phyloP scores from a whole-genome alignment of 176 grass and related monocot species.

The bread wheat (Triticum aestivum) region DNA sequence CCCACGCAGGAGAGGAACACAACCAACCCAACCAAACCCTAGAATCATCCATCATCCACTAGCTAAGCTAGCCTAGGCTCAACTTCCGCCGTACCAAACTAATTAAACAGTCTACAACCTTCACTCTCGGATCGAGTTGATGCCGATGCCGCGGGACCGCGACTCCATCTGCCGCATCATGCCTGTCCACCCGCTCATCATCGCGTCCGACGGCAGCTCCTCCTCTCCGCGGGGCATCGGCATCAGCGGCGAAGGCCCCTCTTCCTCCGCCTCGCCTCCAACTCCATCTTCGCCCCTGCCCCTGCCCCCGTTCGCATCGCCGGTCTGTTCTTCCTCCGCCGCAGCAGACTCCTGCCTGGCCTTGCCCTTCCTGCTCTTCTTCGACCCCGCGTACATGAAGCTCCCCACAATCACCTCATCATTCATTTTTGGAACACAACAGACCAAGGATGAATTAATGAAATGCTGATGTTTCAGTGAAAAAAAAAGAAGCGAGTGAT shows the following conservation, averaged over 20 bases:
- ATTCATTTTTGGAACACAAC: too few relatives aligned
- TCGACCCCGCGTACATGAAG: constrained; percentile 47
- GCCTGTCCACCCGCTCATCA: constrained; percentile 41
- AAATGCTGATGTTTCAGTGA: too few relatives aligned
- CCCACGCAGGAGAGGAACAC: too few relatives aligned
- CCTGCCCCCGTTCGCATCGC: background rate
- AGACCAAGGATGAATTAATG: too few relatives aligned
- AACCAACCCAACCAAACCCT: too few relatives aligned
- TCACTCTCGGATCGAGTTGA: constrained; percentile 43
- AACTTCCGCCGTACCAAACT: too few relatives aligned
- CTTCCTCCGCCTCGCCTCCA: background rate
- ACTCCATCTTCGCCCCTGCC: background rate
- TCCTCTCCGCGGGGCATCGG: background rate
- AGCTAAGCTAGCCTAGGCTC: too few relatives aligned
- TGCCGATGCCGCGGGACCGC: constrained; percentile 30
- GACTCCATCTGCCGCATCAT: constrained; percentile 52
- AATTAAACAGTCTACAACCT: too few relatives aligned
- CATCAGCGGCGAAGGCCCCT: background rate
- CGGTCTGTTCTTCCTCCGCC: background rate
- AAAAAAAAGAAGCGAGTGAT: background rate
- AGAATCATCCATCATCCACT: too few relatives aligned
- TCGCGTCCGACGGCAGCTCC: background rate
- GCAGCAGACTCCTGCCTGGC: background rate
- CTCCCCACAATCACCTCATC: constrained; percentile 10
- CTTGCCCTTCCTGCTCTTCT: constrained; percentile 54